phyloP scores from a whole-genome alignment of 192 early-diverging fungal genomes.

The Linnemannia schmuckeri region DNA sequence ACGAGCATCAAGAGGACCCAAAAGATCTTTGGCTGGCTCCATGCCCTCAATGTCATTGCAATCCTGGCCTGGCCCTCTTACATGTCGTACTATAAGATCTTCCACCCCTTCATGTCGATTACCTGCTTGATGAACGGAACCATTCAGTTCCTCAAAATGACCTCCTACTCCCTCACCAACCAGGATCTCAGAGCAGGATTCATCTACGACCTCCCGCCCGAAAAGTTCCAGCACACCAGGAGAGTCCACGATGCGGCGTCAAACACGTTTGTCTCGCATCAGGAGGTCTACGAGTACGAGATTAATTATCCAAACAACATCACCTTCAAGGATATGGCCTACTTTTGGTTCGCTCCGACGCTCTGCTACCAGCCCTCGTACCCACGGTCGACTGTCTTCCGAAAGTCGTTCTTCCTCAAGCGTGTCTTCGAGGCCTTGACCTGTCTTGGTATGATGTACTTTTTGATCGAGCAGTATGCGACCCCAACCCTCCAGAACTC shows the following conservation, averaged over 20 bases:
- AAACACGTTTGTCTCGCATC: conserved; percentile 3
- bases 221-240: conserved; percentile 35
- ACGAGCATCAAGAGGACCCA: conserved; percentile 31
- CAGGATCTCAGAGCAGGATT: conserved; percentile 77
- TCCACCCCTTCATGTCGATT: conserved; percentile 77
- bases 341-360: conserved; percentile 87
- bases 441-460: conserved; percentile 79
- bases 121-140: conserved; percentile 70
- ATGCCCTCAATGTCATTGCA: conserved; percentile 66
- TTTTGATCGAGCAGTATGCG: conserved; percentile 84
- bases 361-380: conserved; percentile 91
- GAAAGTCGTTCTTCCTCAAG: conserved; percentile 82
- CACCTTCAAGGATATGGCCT: conserved; percentile 70
- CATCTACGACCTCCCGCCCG: conserved; percentile 57
- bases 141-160: conserved; percentile 86
- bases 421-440: conserved; percentile 77
- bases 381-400: conserved; percentile 75
- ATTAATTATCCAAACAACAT: conserved; percentile 83
- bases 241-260: conserved; percentile 33
- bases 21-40: conserved; percentile 52
- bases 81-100: conserved; percentile 76
- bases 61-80: conserved; percentile 71
- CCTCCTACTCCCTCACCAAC: conserved; percentile 83
- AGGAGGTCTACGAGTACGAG: conserved; percentile 59
- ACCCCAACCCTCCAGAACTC: conserved; percentile 85